A percentile compares a stretch with the other conserved stretches of the same genome.
Conservation (phyloP, 148 eudicot species). For the Rhododendron henanense region DNA sequence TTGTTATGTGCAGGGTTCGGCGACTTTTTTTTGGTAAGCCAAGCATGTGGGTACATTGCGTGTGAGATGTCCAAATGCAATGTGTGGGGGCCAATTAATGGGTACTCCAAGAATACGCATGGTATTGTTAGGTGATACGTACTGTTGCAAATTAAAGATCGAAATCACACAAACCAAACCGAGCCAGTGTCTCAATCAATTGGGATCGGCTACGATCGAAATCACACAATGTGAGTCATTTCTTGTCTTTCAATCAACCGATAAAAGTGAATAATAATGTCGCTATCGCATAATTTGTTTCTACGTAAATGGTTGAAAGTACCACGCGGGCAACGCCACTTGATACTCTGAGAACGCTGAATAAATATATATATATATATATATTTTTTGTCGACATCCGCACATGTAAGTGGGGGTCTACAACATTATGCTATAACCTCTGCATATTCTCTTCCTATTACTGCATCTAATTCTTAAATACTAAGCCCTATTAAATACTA, state of each 20-base stretch:
- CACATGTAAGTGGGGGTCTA: slow-evolving; percentile 8
- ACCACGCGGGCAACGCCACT: not conserved
- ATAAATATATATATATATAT: too few species aligned
- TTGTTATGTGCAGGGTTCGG: slow-evolving; percentile 32
- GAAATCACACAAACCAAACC: too few species aligned
- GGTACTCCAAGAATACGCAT: too few species aligned
- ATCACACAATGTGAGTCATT: too few species aligned
- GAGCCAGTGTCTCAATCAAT: too few species aligned
- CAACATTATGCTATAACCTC: not conserved
- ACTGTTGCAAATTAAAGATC: too few species aligned
- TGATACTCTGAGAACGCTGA: too few species aligned
- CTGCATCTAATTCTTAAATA: not conserved
- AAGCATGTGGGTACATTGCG: slow-evolving; percentile 23
- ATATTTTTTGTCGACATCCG: not conserved
- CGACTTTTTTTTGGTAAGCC: slow-evolving; percentile 6
- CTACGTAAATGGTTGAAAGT: not conserved
- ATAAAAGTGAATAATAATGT: not conserved
- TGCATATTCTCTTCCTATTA: not conserved
- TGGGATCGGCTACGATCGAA: too few species aligned
- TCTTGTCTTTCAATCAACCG: too few species aligned
- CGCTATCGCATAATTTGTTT: too few species aligned
- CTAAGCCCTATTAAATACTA: not conserved
- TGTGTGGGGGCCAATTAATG: not conserved
- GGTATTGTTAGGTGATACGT: not conserved
- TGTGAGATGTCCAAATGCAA: slow-evolving; percentile 23